Percentiles rank a stretch among this genome's conserved stretches.
These are phyloP conservation scores for Themeda triandra DNA, from an alignment of 176 grass and related monocot species.

Conservation along the genomic window DNA sequence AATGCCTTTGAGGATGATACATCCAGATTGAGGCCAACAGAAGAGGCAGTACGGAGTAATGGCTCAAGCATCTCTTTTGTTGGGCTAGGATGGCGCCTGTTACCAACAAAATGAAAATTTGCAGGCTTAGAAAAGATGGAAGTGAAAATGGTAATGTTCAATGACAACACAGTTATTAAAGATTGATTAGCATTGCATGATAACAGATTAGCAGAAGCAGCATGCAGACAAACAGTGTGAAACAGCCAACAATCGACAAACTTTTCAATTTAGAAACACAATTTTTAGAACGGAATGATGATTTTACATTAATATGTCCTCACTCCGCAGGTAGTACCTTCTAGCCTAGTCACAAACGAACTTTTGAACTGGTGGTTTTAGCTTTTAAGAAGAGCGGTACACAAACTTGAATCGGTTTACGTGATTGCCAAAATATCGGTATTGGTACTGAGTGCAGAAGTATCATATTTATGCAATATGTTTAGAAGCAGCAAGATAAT, in stretches of 20 bases:
- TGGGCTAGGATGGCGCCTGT: slow-evolving; percentile 87
- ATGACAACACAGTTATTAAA: background rate
- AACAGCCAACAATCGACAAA: too few species aligned
- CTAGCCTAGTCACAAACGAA: background rate
- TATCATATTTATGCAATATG: background rate
- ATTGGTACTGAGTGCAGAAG: background rate
- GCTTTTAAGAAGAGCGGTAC: background rate
- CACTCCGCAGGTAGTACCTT: background rate
- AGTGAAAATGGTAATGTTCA: background rate
- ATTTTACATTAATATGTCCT: background rate
- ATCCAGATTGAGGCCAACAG: slow-evolving; percentile 83
- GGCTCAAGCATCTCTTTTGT: slow-evolving; percentile 99
- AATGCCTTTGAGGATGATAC: slow-evolving; percentile 92
- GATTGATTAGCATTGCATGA: background rate
- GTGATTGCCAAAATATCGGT: background rate
- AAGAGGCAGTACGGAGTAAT: slow-evolving; percentile 79
- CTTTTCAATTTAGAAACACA: background rate
- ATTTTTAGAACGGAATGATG: background rate
- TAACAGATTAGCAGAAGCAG: background rate
- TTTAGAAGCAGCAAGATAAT: background rate
- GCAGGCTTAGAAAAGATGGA: slow-evolving; percentile 7
- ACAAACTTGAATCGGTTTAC: background rate
- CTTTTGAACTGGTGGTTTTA: background rate
- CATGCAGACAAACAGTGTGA: background rate
- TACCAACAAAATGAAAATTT: slow-evolving; percentile 40